Evolutionary conservation across 192 early-diverging fungal genomes (phyloP).

Genomic region (Chytriomyces sp.): DNA sequence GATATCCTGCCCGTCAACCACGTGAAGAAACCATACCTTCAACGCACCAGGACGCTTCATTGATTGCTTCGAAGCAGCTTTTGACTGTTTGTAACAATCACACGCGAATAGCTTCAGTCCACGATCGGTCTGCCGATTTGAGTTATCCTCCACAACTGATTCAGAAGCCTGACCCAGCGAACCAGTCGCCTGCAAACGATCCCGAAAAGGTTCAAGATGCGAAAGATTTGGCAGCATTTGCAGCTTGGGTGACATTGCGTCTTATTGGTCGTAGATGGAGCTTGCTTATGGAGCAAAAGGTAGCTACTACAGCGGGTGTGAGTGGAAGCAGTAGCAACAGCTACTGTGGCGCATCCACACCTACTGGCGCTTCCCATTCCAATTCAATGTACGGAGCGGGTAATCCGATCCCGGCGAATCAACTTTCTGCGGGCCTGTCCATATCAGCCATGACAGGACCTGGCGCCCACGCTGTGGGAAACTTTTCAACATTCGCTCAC

Average conservation of each 20-base stretch:
- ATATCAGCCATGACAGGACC: not conserved
- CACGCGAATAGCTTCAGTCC: too few species aligned
- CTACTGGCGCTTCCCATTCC: not conserved
- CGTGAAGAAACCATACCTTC: too few species aligned
- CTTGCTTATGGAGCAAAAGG: slow-evolving; percentile 11
- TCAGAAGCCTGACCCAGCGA: not conserved
- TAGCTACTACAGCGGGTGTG: not conserved
- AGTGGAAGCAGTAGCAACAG: not conserved
- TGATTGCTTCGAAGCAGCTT: too few species aligned
- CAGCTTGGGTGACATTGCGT: slow-evolving; percentile 15
- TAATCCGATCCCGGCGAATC: not conserved
- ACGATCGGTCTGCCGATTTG: too few species aligned
- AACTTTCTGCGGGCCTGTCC: not conserved
- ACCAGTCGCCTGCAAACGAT: not conserved
- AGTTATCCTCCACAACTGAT: not conserved
- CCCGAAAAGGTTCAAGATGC: slow-evolving; percentile 10
- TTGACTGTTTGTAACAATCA: too few species aligned
- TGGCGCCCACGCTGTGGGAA: not conserved
- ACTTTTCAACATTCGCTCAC: not conserved
- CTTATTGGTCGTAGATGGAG: slow-evolving; percentile 17
- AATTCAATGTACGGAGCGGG: not conserved
- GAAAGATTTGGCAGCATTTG: slow-evolving; percentile 22
- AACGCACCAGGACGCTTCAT: too few species aligned
- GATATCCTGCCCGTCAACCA: too few species aligned
- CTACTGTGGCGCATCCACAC: not conserved